These are phyloP conservation scores for Diaporthe ilicicola DNA, from an alignment of 2,329 filamentous ascomycete genomes.

Conservation along the genomic window DNA sequence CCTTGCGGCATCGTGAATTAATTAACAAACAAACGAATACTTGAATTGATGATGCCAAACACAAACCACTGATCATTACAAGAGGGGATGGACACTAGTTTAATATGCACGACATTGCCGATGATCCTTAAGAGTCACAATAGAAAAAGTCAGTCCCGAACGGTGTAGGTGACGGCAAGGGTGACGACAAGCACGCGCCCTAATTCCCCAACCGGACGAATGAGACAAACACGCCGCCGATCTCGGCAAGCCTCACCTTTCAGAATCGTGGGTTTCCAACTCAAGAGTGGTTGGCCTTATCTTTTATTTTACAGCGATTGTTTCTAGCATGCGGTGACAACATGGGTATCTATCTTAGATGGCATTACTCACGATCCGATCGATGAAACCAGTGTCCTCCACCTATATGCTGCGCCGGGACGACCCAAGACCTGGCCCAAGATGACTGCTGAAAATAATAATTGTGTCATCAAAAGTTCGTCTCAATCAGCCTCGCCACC, in stretches of 20 bases:
- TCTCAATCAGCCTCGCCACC: conserved; percentile 48
- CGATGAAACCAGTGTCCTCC: background rate
- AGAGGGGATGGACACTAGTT: background rate
- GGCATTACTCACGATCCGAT: background rate
- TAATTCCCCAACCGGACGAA: background rate
- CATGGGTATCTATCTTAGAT: background rate
- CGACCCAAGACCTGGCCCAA: background rate
- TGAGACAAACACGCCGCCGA: conserved; percentile 14
- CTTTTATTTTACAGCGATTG: background rate
- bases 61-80: background rate
- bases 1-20: conserved; percentile 15
- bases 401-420: background rate
- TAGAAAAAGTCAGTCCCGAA: background rate
- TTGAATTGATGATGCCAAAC: background rate
- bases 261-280: background rate
- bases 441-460: too few species aligned
- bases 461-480: conserved; percentile 44
- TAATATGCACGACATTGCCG: background rate
- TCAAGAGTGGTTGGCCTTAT: background rate
- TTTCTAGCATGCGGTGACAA: background rate
- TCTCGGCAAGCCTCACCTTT: conserved; percentile 13
- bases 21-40: background rate
- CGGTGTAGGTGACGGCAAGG: background rate
- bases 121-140: background rate
- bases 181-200: conserved; percentile 12